These are phyloP conservation scores for Trichosporon coremiiforme DNA, from an alignment of 1,284 basidiomycete genomes.

Conservation along the genomic window DNA sequence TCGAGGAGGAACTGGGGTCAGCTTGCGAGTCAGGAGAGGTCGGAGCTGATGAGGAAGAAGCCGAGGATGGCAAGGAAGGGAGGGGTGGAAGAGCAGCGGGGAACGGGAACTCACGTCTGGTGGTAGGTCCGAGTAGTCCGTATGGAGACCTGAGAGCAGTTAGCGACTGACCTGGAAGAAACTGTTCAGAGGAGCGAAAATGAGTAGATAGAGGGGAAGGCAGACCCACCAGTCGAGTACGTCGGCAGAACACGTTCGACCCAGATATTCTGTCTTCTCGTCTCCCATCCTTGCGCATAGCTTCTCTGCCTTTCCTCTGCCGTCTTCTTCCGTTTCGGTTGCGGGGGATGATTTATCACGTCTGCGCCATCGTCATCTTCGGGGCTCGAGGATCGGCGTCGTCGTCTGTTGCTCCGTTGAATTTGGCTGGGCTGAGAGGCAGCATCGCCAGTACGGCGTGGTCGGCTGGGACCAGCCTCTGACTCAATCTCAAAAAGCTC, in stretches of 20 bases:
- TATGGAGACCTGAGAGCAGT: not conserved
- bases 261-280: not conserved
- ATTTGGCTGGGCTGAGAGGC: too few species aligned
- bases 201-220: not conserved
- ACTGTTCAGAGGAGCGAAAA: not conserved
- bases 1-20: slow-evolving; percentile 1
- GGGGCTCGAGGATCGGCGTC: not conserved
- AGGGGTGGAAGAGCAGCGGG: too few species aligned
- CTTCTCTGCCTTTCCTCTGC: not conserved
- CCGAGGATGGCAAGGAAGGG: too few species aligned
- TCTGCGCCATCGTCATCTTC: not conserved
- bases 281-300: slow-evolving; percentile 10
- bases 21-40: too few species aligned
- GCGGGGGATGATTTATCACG: not conserved
- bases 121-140: not conserved
- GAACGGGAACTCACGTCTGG: slow-evolving; percentile 2
- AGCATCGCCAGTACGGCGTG: too few species aligned
- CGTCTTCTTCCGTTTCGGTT: not conserved
- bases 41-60: too few species aligned
- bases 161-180: not conserved
- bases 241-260: not conserved
- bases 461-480: not conserved
- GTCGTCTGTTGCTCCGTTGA: not conserved
- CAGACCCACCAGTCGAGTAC: not conserved
- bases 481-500: not conserved